A percentile compares a stretch with the other conserved stretches of the same genome.
Conservation (phyloP, 2,329 filamentous ascomycete genomes). For the Diaporthe velutina region DNA sequence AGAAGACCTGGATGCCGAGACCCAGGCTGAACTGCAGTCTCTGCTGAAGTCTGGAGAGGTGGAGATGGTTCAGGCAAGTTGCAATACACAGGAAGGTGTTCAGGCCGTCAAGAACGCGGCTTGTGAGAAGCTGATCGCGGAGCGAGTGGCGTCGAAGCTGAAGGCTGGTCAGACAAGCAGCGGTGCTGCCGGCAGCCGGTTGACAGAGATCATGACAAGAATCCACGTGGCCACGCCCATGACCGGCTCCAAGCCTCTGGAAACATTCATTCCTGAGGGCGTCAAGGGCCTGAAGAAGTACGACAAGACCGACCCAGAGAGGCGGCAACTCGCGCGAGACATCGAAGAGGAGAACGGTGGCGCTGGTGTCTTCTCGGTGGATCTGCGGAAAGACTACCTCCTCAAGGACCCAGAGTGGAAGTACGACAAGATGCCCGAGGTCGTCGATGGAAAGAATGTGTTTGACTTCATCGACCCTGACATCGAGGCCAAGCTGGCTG, state of each 20-base stretch:
- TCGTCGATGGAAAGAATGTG: constrained; percentile 96
- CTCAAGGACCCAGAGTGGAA: constrained; percentile 94
- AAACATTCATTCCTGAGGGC: constrained; percentile 90
- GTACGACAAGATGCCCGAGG: constrained; percentile 93
- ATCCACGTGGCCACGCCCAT: constrained; percentile 98
- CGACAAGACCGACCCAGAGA: constrained; percentile 89
- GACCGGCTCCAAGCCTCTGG: constrained; percentile 77
- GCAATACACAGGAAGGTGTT: constrained; percentile 93
- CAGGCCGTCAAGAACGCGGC: constrained; percentile 95
- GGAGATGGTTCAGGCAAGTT: constrained; percentile 92
- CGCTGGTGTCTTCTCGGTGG: constrained; percentile 94
- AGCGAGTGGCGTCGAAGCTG: constrained; percentile 94
- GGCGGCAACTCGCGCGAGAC: constrained; percentile 84
- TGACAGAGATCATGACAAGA: constrained; percentile 90
- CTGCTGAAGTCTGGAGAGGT: constrained; percentile 90
- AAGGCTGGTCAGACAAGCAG: constrained; percentile 87
- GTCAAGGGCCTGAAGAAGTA: constrained; percentile 87
- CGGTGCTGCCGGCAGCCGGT: constrained; percentile 78
- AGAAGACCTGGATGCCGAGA: constrained; percentile 85
- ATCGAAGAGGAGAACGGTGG: constrained; percentile 93
- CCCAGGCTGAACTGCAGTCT: constrained; percentile 81
- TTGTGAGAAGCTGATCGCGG: constrained; percentile 92
- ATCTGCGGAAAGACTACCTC: constrained; percentile 89
- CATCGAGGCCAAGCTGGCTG: constrained; percentile 91
- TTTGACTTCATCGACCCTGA: constrained; percentile 98